Conservation (phyloP, 2,329 filamentous ascomycete genomes). For the Exophiala lecanii-corni region DNA sequence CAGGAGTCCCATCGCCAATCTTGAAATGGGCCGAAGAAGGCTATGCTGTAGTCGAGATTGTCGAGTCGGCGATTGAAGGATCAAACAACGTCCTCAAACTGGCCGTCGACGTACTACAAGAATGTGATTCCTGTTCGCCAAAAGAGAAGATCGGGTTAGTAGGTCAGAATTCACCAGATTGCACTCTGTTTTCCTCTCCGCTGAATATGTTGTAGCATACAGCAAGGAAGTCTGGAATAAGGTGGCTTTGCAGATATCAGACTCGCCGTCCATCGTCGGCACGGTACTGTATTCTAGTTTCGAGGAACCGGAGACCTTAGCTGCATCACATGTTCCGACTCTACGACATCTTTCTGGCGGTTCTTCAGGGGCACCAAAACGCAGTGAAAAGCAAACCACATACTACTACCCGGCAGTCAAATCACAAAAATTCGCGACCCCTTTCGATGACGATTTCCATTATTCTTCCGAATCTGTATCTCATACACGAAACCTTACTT, state of each 20-base stretch:
- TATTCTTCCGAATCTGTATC: conserved; percentile 54
- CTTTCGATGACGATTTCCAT: conserved; percentile 49
- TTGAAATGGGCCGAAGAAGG: conserved; percentile 70
- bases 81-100: conserved; percentile 22
- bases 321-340: background rate
- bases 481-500: conserved; percentile 62
- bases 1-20: conserved; percentile 50
- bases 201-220: background rate
- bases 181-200: background rate
- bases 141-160: conserved; percentile 31
- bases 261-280: background rate
- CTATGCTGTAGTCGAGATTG: conserved; percentile 57
- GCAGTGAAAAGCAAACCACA: background rate
- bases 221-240: background rate
- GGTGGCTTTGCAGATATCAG: background rate
- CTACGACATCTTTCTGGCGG: background rate
- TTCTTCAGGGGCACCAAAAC: background rate
- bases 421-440: conserved; percentile 45
- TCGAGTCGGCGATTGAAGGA: conserved; percentile 13
- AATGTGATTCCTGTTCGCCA: conserved; percentile 26
- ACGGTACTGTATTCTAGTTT: background rate
- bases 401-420: conserved; percentile 45
- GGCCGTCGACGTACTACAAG: conserved; percentile 25
- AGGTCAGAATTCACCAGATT: conserved; percentile 23
- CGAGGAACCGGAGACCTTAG: background rate